Conservation (phyloP, 805 yeast species). For the Saturnispora mendoncae region DNA sequence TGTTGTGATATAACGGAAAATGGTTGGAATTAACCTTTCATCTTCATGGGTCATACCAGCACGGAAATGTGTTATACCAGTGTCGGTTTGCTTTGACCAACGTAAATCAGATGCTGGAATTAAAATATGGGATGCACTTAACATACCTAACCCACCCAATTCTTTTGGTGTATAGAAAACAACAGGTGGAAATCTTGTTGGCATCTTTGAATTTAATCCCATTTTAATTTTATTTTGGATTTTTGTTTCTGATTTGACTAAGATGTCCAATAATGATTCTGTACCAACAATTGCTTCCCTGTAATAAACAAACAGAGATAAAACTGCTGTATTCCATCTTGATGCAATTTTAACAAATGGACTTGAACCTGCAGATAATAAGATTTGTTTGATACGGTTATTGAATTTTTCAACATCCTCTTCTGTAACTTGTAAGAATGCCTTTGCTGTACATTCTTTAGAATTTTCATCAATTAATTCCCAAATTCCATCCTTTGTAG, state of each 20-base stretch:
- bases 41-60: constrained; percentile 86
- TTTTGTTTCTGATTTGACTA: constrained; percentile 87
- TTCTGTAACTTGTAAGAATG: constrained; percentile 73
- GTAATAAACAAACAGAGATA: constrained; percentile 79
- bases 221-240: constrained; percentile 90
- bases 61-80: constrained; percentile 90
- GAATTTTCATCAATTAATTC: constrained; percentile 61
- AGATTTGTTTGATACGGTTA: constrained; percentile 75
- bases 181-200: constrained; percentile 96
- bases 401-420: constrained; percentile 74
- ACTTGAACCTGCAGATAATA: constrained; percentile 93
- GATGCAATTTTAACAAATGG: constrained; percentile 91
- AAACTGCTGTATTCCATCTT: constrained; percentile 90
- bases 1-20: constrained; percentile 83
- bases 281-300: constrained; percentile 91
- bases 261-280: constrained; percentile 60
- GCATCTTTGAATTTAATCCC: constrained; percentile 97
- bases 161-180: constrained; percentile 97
- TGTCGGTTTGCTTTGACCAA: constrained; percentile 89
- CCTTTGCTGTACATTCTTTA: constrained; percentile 83
- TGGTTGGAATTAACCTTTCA: constrained; percentile 79
- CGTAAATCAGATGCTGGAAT: constrained; percentile 88
- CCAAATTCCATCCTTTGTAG: constrained; percentile 83
- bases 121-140: constrained; percentile 90
- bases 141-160: constrained; percentile 95